A percentile compares a stretch with the other conserved stretches of the same genome.
Evolutionary conservation across 2,329 filamentous ascomycete genomes (phyloP).

Genomic region (Mycogone perniciosa): DNA sequence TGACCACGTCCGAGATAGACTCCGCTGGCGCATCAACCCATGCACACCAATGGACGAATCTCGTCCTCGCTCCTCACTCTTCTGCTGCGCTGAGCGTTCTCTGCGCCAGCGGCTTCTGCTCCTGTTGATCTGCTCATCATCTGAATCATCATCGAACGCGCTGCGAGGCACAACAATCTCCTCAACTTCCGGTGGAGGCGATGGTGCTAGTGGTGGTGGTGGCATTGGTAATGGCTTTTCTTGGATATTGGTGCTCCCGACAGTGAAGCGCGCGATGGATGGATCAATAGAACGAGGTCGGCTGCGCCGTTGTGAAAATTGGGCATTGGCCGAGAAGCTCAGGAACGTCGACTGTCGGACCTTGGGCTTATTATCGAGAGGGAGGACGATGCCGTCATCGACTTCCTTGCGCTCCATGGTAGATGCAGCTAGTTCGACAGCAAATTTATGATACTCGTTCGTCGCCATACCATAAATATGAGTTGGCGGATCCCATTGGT

Average conservation of each 20-base stretch:
- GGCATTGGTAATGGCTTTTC: neutral
- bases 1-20: constrained; percentile 3
- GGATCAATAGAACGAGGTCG: constrained; percentile 14
- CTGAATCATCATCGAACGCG: constrained; percentile 27
- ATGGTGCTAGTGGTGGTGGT: neutral
- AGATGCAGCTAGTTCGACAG: constrained; percentile 24
- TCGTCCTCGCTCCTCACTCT: constrained; percentile 18
- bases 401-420: constrained; percentile 2
- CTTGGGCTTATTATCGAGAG: neutral
- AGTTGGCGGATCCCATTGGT: constrained; percentile 16
- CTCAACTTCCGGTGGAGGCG: neutral
- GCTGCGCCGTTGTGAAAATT: constrained; percentile 24
- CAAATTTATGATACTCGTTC: constrained; percentile 31
- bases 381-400: too few species aligned
- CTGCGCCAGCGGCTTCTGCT: constrained; percentile 12
- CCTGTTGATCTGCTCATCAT: constrained; percentile 22
- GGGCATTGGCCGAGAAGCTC: constrained; percentile 21
- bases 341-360: constrained; percentile 17
- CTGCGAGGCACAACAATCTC: constrained; percentile 18
- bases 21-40: neutral
- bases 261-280: neutral
- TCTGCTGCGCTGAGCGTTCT: constrained; percentile 17
- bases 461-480: constrained; percentile 26
- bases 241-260: neutral
- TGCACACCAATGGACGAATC: constrained; percentile 8